phyloP scores from a whole-genome alignment of 495 filamentous ascomycete species.

The Hypoxylon rickii region DNA sequence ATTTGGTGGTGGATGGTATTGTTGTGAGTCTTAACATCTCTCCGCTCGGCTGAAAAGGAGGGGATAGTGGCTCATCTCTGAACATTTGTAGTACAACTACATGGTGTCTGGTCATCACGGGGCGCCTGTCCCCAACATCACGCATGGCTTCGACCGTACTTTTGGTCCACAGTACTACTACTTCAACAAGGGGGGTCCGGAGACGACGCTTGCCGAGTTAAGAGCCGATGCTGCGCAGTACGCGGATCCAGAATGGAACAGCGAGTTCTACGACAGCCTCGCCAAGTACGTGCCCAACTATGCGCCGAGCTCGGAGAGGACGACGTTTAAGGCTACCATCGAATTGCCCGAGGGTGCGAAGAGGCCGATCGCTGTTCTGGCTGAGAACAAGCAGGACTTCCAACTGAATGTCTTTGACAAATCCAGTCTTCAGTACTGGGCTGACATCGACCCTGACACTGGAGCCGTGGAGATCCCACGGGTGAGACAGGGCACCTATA shows the following conservation, averaged over 20 bases:
- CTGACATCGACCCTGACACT: conserved; percentile 45
- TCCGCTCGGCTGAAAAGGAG: too few species aligned
- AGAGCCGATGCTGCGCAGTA: conserved; percentile 51
- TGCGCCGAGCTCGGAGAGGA: conserved; percentile 46
- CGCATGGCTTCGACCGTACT: conserved; percentile 61
- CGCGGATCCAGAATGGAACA: conserved; percentile 54
- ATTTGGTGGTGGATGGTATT: conserved; percentile 62
- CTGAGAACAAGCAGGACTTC: conserved; percentile 54
- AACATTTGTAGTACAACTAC: conserved; percentile 36
- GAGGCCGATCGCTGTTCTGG: conserved; percentile 54
- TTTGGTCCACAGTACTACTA: conserved; percentile 62
- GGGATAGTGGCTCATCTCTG: conserved; percentile 3
- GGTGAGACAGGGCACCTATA: conserved; percentile 56
- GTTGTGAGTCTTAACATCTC: conserved; percentile 51
- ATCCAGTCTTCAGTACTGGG: conserved; percentile 59
- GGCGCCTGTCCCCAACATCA: conserved; percentile 61
- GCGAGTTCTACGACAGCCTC: conserved; percentile 58
- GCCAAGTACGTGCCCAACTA: conserved; percentile 58
- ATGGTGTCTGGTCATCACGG: conserved; percentile 61
- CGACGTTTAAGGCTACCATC: conserved; percentile 49
- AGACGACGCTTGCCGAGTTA: conserved; percentile 45
- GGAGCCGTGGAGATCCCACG: conserved; percentile 52
- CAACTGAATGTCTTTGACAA: conserved; percentile 57
- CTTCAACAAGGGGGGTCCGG: conserved; percentile 55
- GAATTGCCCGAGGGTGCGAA: conserved; percentile 50